Evolutionary conservation across 2,329 filamentous ascomycete genomes (phyloP).

Genomic region (Epichloe sibirici): DNA sequence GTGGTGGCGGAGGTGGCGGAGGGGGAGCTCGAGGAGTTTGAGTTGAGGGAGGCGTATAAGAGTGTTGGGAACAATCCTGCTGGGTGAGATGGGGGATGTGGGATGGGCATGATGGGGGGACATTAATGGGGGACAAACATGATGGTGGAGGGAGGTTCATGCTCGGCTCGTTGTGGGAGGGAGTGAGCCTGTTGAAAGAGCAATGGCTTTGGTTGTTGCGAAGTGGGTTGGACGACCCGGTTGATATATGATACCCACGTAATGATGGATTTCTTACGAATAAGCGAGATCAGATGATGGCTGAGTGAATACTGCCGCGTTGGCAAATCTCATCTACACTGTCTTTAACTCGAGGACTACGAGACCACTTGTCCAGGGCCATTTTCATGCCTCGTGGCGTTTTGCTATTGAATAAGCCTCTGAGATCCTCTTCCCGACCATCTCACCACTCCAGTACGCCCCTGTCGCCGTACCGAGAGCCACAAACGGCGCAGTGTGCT

Average conservation of each 20-base stretch:
- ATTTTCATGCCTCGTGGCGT: neutral
- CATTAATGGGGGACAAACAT: neutral
- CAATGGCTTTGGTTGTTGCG: too few relatives aligned
- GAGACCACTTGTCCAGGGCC: neutral
- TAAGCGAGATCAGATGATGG: neutral
- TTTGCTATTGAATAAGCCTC: slow-evolving; percentile 33
- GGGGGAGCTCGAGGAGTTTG: slow-evolving; percentile 52
- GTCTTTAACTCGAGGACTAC: neutral
- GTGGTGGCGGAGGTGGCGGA: slow-evolving; percentile 74
- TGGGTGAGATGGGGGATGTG: slow-evolving; percentile 6
- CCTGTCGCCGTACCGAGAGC: slow-evolving; percentile 81
- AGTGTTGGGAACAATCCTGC: slow-evolving; percentile 45
- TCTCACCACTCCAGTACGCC: slow-evolving; percentile 84
- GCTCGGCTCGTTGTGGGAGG: too few relatives aligned
- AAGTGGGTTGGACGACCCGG: too few relatives aligned
- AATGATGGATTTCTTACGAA: neutral
- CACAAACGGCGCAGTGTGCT: slow-evolving; percentile 84
- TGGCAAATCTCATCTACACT: neutral
- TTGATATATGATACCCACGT: too few relatives aligned
- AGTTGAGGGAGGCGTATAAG: slow-evolving; percentile 52
- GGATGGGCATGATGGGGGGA: neutral
- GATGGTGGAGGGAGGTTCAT: neutral
- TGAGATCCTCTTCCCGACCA: slow-evolving; percentile 53
- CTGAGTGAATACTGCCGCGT: neutral
- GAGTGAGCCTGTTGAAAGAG: too few relatives aligned